These are phyloP conservation scores for Suaeda aralocaspica DNA, from an alignment of 148 eudicot species.

Conservation along the genomic window DNA sequence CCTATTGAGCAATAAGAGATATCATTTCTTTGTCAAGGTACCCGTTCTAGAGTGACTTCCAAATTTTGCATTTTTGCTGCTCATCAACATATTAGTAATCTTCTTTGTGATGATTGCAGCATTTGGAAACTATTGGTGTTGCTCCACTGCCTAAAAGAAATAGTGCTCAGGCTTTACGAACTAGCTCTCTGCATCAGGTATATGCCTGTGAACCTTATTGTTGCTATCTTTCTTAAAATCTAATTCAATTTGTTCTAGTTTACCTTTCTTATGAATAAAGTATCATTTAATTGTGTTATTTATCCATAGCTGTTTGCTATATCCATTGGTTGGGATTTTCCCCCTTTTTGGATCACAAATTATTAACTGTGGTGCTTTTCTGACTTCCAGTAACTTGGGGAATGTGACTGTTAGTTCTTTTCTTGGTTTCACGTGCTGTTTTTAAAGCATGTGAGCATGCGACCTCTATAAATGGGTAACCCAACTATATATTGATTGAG, in stretches of 20 bases:
- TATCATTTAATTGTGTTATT: background rate
- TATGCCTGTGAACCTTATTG: background rate
- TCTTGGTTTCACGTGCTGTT: background rate
- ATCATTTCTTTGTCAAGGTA: conserved; percentile 89
- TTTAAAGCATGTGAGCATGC: background rate
- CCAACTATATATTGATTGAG: background rate
- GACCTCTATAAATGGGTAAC: background rate
- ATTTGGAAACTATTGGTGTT: conserved; percentile 69
- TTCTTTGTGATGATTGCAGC: conserved; percentile 42
- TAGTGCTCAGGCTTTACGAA: conserved; percentile 66
- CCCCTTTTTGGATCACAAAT: background rate
- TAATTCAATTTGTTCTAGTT: background rate
- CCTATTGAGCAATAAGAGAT: conserved; percentile 68
- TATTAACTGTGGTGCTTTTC: background rate
- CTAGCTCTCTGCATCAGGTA: conserved; percentile 98
- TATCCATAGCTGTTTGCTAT: background rate
- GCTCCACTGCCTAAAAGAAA: conserved; percentile 87
- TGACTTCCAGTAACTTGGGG: background rate
- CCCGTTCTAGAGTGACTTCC: background rate
- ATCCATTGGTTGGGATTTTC: background rate
- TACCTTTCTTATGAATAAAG: background rate
- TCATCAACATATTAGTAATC: conserved; percentile 3
- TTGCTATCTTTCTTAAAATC: background rate
- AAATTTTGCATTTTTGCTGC: background rate
- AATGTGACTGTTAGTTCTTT: background rate